These are phyloP conservation scores for Aspergillus pseudoglaucus DNA, from an alignment of 2,329 filamentous ascomycete species.

Conservation along the genomic window DNA sequence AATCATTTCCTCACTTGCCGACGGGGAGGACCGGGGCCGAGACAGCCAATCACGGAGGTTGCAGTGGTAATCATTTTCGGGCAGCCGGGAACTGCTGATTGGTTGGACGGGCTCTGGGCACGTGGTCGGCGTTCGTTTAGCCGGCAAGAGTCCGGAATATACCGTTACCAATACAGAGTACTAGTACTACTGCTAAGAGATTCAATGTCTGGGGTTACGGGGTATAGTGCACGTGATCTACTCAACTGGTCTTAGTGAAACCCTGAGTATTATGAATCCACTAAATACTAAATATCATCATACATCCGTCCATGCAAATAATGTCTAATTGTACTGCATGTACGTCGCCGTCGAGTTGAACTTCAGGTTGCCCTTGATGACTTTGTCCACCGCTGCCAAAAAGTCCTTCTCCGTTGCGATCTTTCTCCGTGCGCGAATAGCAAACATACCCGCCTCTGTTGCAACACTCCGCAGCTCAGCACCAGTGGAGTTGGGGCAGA, in stretches of 20 bases:
- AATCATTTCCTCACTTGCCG: conserved; percentile 30
- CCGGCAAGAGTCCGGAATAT: conserved; percentile 11
- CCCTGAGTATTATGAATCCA: conserved; percentile 4
- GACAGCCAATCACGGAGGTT: conserved; percentile 24
- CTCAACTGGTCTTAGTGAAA: too few relatives aligned
- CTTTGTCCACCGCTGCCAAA: conserved; percentile 95
- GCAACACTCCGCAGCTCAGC: conserved; percentile 94
- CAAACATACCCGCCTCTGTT: conserved; percentile 98
- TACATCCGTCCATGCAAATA: conserved; percentile 28
- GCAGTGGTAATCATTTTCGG: conserved; percentile 33
- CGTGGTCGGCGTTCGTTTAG: conserved; percentile 24
- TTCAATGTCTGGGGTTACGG: neutral
- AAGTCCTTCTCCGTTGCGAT: conserved; percentile 99
- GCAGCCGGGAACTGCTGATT: conserved; percentile 24
- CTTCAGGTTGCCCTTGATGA: conserved; percentile 98
- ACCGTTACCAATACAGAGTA: neutral
- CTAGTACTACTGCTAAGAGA: neutral
- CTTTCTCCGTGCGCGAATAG: conserved; percentile 89
- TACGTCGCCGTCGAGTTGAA: conserved; percentile 98
- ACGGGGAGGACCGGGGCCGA: conserved; percentile 24
- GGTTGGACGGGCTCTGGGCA: conserved; percentile 17
- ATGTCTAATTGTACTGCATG: conserved; percentile 91
- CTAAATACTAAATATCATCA: conserved; percentile 24
- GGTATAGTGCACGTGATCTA: neutral
- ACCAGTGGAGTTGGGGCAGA: conserved; percentile 96